Evolutionary conservation across 805 yeast species (phyloP).

Genomic region (Ogataea philodendri): DNA sequence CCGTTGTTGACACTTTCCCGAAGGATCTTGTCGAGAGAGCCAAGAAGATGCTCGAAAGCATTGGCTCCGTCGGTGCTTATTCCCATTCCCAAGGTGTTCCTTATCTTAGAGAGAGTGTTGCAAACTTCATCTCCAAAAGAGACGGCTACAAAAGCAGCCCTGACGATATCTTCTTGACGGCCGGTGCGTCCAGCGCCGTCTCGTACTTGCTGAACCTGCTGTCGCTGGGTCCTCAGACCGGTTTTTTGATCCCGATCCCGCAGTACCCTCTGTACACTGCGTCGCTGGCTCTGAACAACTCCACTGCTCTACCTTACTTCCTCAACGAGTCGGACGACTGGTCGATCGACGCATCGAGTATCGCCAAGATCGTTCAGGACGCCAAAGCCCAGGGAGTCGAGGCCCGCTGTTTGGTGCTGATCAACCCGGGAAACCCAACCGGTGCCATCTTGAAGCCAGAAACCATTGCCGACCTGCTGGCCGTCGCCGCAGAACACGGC

Average conservation of each 20-base stretch:
- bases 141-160: slow-evolving; percentile 73
- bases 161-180: slow-evolving; percentile 76
- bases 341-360: slow-evolving; percentile 73
- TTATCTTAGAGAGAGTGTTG: slow-evolving; percentile 71
- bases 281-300: slow-evolving; percentile 78
- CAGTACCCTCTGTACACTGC: slow-evolving; percentile 98
- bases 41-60: slow-evolving; percentile 48
- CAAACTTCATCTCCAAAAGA: slow-evolving; percentile 72
- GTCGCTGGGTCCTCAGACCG: slow-evolving; percentile 64
- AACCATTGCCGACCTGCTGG: slow-evolving; percentile 68
- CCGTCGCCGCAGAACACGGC: slow-evolving; percentile 81
- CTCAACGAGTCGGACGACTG: slow-evolving; percentile 78
- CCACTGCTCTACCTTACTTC: slow-evolving; percentile 83
- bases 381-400: slow-evolving; percentile 51
- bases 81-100: slow-evolving; percentile 89
- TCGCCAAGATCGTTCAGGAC: slow-evolving; percentile 51
- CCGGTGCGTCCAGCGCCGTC: slow-evolving; percentile 97
- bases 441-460: slow-evolving; percentile 73
- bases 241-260: slow-evolving; percentile 93
- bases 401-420: slow-evolving; percentile 82
- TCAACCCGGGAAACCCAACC: slow-evolving; percentile 98
- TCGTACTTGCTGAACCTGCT: slow-evolving; percentile 69
- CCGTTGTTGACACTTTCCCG: slow-evolving; percentile 42
- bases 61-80: slow-evolving; percentile 92
- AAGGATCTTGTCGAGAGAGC: slow-evolving; percentile 78